Conservation (phyloP, 352 stramenopile genomes). For the Phytopythium sindhum region DNA sequence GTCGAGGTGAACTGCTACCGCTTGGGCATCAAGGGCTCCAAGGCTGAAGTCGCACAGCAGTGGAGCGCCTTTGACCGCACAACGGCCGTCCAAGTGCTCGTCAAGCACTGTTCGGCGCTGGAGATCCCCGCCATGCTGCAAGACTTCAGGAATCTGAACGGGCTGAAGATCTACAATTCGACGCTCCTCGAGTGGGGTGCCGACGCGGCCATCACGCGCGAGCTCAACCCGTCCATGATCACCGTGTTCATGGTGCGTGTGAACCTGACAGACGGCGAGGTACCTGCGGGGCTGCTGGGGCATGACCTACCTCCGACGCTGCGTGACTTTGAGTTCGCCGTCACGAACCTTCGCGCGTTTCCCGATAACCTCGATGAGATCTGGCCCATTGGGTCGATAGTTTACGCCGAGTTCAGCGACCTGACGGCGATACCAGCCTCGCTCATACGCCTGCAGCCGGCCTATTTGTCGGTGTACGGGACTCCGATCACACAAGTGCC, state of each 20-base stretch:
- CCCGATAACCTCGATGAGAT: conserved; percentile 28
- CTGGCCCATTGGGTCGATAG: conserved; percentile 13
- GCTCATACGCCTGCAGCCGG: conserved; percentile 13
- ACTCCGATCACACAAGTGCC: conserved; percentile 26
- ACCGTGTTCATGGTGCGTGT: conserved; percentile 29
- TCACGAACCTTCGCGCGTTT: conserved; percentile 30
- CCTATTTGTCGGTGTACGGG: conserved; percentile 21
- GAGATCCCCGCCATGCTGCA: conserved; percentile 23
- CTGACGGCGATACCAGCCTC: conserved; percentile 12
- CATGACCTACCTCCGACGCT: conserved; percentile 26
- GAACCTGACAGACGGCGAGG: conserved; percentile 23
- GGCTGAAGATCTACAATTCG: conserved; percentile 39
- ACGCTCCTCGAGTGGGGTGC: conserved; percentile 23
- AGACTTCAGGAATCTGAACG: conserved; percentile 20
- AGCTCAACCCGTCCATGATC: conserved; percentile 20
- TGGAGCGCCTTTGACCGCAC: conserved; percentile 25
- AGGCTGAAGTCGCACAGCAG: conserved; percentile 9
- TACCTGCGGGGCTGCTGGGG: conserved; percentile 33
- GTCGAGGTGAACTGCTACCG: conserved; percentile 27
- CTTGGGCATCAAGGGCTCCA: conserved; percentile 12
- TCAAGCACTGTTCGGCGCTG: conserved; percentile 30
- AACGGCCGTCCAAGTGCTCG: conserved; percentile 23
- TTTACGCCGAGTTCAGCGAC: conserved; percentile 21
- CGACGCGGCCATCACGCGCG: conserved; percentile 19
- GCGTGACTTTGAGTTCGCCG: conserved; percentile 35